These are phyloP conservation scores for Boletus barrowsii DNA, from an alignment of 768 basidiomycete genomes.

Conservation along the genomic window DNA sequence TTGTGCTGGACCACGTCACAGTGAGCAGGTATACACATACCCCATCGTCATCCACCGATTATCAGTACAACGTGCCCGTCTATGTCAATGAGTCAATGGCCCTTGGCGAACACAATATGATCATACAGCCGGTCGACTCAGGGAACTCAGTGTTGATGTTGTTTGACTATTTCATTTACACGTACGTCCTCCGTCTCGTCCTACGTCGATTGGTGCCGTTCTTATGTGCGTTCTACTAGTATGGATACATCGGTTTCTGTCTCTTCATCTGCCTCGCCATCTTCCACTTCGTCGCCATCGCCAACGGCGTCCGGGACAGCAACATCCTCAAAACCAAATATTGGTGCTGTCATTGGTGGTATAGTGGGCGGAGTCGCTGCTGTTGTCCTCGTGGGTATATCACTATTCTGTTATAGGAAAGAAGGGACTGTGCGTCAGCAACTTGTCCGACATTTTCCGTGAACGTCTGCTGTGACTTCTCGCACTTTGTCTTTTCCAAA, in stretches of 20 bases:
- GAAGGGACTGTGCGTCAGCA: no score
- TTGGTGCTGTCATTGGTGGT: conserved; percentile 7
- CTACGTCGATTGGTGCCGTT: no score
- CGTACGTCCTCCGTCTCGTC: conserved; percentile 1
- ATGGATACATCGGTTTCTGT: background rate
- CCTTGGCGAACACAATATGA: conserved; percentile 3
- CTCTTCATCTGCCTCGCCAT: background rate
- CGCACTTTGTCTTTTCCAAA: no score
- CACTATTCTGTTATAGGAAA: conserved; percentile 7
- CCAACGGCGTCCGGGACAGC: background rate
- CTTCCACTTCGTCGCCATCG: background rate
- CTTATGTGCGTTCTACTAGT: background rate
- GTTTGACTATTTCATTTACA: conserved; percentile 20
- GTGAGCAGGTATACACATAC: background rate
- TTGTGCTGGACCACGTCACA: conserved; percentile 2
- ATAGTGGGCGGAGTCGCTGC: background rate
- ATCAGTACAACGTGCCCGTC: conserved; percentile 14
- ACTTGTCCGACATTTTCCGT: no score
- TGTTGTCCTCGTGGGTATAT: background rate
- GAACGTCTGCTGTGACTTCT: no score
- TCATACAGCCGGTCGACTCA: conserved; percentile 1
- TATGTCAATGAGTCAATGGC: conserved; percentile 7
- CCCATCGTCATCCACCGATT: background rate
- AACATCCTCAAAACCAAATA: background rate
- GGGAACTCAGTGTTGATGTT: conserved; percentile 3